Evolutionary conservation across 2,329 filamentous ascomycete genomes (phyloP).

Genomic region (Reticulascus tulasneorum): DNA sequence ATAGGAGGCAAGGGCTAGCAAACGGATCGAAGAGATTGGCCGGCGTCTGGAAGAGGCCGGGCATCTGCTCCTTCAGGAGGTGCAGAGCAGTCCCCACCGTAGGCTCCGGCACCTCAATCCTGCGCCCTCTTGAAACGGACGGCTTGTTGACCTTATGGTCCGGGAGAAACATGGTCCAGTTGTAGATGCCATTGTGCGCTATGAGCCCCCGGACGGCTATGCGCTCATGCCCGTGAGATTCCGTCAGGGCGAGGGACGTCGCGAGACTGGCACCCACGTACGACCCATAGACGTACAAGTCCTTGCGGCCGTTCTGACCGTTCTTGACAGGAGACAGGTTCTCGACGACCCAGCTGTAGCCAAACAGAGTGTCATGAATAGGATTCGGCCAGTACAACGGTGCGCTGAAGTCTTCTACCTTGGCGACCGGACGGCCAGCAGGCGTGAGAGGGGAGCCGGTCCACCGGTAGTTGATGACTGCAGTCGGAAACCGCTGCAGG

Average conservation of each 20-base stretch:
- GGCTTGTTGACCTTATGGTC: conserved; percentile 42
- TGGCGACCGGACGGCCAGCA: neutral
- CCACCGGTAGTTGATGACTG: conserved; percentile 60
- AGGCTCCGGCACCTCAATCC: conserved; percentile 15
- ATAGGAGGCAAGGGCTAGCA: conserved; percentile 55
- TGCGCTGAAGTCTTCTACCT: conserved; percentile 11
- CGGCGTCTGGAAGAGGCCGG: conserved; percentile 44
- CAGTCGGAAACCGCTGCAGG: conserved; percentile 40
- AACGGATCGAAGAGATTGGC: conserved; percentile 55
- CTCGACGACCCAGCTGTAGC: conserved; percentile 48
- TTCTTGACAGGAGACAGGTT: conserved; percentile 35
- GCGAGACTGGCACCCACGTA: conserved; percentile 56
- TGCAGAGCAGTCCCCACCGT: conserved; percentile 31
- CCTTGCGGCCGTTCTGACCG: conserved; percentile 27
- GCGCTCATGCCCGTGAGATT: conserved; percentile 37
- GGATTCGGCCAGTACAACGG: conserved; percentile 50
- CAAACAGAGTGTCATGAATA: conserved; percentile 51
- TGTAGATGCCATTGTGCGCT: conserved; percentile 58
- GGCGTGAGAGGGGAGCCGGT: conserved; percentile 17
- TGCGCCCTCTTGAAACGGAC: conserved; percentile 3
- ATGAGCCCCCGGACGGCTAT: conserved; percentile 51
- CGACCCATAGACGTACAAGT: conserved; percentile 51
- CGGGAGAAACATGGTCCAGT: conserved; percentile 59
- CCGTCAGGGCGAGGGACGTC: conserved; percentile 53
- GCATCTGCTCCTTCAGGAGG: conserved; percentile 29